Conservation (phyloP, 306 rosid species). For the Astragalus membranaceus region DNA sequence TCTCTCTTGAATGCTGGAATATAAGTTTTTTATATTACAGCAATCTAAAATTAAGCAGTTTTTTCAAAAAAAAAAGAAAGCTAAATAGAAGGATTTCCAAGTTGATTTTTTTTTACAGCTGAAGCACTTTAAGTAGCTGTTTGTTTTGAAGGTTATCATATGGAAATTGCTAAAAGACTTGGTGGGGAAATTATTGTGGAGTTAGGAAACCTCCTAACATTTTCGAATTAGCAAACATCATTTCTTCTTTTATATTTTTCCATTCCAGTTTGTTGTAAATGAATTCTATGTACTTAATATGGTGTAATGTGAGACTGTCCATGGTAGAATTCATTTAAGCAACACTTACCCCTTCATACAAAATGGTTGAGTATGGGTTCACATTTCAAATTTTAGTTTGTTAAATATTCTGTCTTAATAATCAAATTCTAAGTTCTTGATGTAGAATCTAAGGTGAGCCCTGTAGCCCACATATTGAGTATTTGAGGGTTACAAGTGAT, state of each 20-base stretch:
- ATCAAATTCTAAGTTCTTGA: not conserved
- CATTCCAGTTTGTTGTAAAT: not conserved
- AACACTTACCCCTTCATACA: not conserved
- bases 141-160: conserved; percentile 42
- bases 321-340: not conserved
- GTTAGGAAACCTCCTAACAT: not conserved
- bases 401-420: not conserved
- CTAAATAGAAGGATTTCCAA: not conserved
- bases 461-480: not conserved
- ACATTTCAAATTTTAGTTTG: not conserved
- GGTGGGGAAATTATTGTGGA: not conserved
- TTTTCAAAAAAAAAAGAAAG: not conserved
- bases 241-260: not conserved
- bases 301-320: not conserved
- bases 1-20: not conserved
- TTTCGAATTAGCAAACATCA: not conserved
- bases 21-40: not conserved
- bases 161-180: conserved; percentile 25
- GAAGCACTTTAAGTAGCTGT: conserved; percentile 30
- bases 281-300: not conserved
- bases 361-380: not conserved
- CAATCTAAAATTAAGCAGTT: not conserved
- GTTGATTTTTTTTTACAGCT: not conserved
- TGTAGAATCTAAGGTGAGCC: not conserved
- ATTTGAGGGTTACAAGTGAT: not conserved